Base-by-base conservation (phyloP, 2,329 filamentous ascomycete genomes). In the Samsoniella hepiali region DNA sequence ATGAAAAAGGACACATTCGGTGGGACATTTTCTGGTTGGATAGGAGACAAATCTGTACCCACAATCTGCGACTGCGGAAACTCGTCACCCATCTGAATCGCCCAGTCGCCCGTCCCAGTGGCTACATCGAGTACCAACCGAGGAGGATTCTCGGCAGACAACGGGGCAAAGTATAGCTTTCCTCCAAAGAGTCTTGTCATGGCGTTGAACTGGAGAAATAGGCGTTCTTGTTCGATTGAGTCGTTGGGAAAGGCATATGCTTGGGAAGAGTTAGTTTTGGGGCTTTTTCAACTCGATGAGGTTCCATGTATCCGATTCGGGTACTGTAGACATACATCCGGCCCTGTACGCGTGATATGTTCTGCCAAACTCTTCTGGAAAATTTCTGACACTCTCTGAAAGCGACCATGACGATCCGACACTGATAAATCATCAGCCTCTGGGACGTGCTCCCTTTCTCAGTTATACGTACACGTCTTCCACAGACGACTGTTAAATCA, bases 1-100 rank as follows among this genome's bases (percentile, higher is more conserved):
- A 93, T 82, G 65, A 86, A 86, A 67, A 93, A 93, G 66, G 86
- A 84, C 15, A 92, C 88, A 66, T 93, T 93, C 22, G 84, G 82
- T 0, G 90, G 89, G 1, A 91, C 87, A 55, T 83, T 79, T 5
- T 77, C 76, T 2, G 88, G 87, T 69, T 91, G 88, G 32, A 90
- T 86, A 1, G 88, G 87, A 1, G 87, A 89, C 6, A 91, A 78
- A 69, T 91, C 88, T 9, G 84, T 88, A 38, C 86, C 88, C 56
- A 82, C 81, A 36, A 91, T 79, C 65, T 81, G 74, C 11, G 87
- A 77, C 4, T 80, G 70, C 13, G 87, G 87, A 65, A 87, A 89
- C 56, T 78, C 70, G 67, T 87, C 84, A 68, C 85, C 86, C 77
- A 91, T 83, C 69, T 89, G 84, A 64, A 91, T 86, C 13, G 87